These are phyloP conservation scores for Ceratocystis cacaofunesta DNA, from an alignment of 2,329 filamentous ascomycete species.

Conservation along the genomic window DNA sequence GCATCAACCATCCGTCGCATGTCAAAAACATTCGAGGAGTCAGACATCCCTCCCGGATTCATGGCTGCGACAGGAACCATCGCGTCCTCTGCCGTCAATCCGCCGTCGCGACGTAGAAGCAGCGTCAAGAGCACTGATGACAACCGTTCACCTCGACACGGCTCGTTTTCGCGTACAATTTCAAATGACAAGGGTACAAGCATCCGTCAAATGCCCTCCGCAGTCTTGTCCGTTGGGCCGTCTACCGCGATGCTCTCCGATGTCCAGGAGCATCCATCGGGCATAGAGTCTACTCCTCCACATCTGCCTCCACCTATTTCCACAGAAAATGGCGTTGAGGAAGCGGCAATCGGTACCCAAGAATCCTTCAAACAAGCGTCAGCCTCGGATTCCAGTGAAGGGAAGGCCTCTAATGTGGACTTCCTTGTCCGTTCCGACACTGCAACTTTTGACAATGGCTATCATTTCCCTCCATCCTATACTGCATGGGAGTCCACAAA, in stretches of 20 bases:
- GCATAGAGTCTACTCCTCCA: neutral
- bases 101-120: slow-evolving; percentile 11
- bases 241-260: slow-evolving; percentile 2
- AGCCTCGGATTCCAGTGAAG: neutral
- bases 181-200: neutral
- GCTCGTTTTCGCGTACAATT: slow-evolving; percentile 7
- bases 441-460: slow-evolving; percentile 44
- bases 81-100: slow-evolving; percentile 27
- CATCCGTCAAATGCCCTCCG: slow-evolving; percentile 9
- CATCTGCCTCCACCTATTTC: neutral
- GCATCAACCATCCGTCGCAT: slow-evolving; percentile 22
- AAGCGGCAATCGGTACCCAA: neutral
- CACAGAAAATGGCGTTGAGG: neutral
- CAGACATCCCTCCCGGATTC: slow-evolving; percentile 33
- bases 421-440: slow-evolving; percentile 19
- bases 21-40: slow-evolving; percentile 30
- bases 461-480: slow-evolving; percentile 49
- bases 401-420: neutral
- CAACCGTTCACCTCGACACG: slow-evolving; percentile 1
- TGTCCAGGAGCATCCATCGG: slow-evolving; percentile 12
- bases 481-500: slow-evolving; percentile 43
- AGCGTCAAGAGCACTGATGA: slow-evolving; percentile 17
- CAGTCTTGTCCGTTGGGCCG: neutral
- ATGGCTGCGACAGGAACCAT: slow-evolving; percentile 33
- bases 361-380: neutral